phyloP scores from a whole-genome alignment of 2,329 filamentous ascomycete species.

The Curvularia spicifera region DNA sequence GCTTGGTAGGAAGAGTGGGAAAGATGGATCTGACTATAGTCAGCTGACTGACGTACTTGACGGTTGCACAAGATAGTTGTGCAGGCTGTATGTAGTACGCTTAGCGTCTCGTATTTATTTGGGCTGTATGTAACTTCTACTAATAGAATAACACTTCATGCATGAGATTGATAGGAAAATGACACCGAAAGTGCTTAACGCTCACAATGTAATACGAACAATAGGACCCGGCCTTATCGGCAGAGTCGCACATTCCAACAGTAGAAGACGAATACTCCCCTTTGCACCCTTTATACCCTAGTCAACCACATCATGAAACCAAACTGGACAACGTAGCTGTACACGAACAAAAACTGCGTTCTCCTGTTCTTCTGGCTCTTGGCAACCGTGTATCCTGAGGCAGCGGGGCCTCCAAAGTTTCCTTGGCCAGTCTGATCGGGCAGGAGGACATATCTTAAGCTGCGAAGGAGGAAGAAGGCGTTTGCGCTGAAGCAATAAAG shows the following conservation, averaged over 20 bases:
- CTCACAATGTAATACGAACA: neutral
- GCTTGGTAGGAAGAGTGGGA: neutral
- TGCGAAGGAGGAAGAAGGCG: constrained; percentile 93
- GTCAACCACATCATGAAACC: constrained; percentile 89
- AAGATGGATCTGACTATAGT: neutral
- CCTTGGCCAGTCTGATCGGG: constrained; percentile 64
- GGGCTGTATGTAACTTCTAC: no score
- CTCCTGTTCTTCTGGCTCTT: constrained; percentile 66
- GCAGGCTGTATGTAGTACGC: no score
- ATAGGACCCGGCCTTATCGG: neutral
- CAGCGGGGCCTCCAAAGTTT: constrained; percentile 40
- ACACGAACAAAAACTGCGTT: constrained; percentile 47
- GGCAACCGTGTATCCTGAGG: constrained; percentile 72
- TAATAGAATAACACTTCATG: no score
- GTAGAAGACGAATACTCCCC: neutral
- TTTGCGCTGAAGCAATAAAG: constrained; percentile 92
- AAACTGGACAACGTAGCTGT: constrained; percentile 93
- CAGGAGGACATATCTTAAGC: constrained; percentile 91
- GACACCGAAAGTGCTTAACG: neutral
- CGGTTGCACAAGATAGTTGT: neutral
- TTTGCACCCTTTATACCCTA: constrained; percentile 25
- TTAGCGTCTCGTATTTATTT: no score
- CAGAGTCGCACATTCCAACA: neutral
- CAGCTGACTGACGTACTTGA: neutral
- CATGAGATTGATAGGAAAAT: neutral